A percentile compares a stretch with the other conserved stretches of the same genome.
These are phyloP conservation scores for Salix viminalis DNA, from an alignment of 345 rosid species.

Conservation along the genomic window DNA sequence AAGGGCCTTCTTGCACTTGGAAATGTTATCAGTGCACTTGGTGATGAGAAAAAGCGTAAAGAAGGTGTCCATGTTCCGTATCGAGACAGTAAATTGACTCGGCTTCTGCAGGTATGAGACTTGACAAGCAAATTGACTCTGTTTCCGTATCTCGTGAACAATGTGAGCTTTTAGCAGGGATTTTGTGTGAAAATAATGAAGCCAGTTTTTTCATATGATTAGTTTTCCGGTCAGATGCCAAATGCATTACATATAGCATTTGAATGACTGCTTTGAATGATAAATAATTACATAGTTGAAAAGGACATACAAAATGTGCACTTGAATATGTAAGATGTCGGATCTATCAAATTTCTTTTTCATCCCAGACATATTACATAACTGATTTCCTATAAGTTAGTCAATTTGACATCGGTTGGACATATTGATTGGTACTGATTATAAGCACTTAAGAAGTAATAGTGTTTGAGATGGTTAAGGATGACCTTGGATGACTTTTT, in stretches of 20 bases:
- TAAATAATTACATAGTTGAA: background rate
- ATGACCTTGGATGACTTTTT: background rate
- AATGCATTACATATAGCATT: background rate
- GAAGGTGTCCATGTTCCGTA: constrained; percentile 93
- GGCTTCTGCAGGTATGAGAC: constrained; percentile 79
- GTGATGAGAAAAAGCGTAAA: constrained; percentile 96
- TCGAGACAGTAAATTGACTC: constrained; percentile 95
- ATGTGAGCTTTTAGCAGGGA: background rate
- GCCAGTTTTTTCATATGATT: background rate
- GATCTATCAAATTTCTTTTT: background rate
- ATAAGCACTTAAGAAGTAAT: background rate
- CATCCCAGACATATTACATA: background rate
- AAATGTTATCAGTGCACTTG: constrained; percentile 96
- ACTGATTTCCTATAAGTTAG: background rate
- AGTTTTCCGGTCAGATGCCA: background rate
- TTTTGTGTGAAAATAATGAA: background rate
- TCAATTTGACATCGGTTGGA: background rate
- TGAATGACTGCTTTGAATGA: background rate
- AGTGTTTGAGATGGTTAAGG: background rate
- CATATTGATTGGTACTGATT: background rate
- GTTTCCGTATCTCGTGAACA: background rate
- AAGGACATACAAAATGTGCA: background rate
- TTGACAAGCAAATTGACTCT: background rate
- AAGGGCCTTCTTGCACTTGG: constrained; percentile 99
- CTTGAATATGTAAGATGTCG: background rate